Percentiles rank a stretch among this genome's conserved stretches.
These are phyloP conservation scores for Syncephalastrum racemosum DNA, from an alignment of 371 early-diverging fungal genomes.

Conservation along the genomic window DNA sequence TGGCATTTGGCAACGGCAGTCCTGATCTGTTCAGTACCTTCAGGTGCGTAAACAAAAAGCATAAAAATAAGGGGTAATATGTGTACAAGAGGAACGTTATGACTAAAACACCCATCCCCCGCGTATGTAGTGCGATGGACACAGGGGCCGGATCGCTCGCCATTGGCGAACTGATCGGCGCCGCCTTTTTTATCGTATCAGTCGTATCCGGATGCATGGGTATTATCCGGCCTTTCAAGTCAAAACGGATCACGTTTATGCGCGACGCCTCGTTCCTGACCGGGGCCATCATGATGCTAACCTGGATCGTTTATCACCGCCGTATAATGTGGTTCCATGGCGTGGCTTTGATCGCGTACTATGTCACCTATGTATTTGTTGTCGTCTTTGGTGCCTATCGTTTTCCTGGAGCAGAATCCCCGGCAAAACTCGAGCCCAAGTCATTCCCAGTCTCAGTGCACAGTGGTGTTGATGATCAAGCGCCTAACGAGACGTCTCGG, in stretches of 20 bases:
- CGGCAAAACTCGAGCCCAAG: conserved; percentile 28
- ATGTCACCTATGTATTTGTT: conserved; percentile 53
- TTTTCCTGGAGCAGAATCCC: conserved; percentile 29
- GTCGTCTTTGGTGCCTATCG: conserved; percentile 47
- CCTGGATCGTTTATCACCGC: conserved; percentile 62
- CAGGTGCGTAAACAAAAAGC: conserved; percentile 23
- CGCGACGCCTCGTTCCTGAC: conserved; percentile 74
- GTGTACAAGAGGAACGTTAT: neutral
- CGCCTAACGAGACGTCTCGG: conserved; percentile 29
- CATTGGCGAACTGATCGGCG: conserved; percentile 80
- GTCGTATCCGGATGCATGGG: conserved; percentile 79
- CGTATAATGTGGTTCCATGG: conserved; percentile 65
- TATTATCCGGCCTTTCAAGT: conserved; percentile 63
- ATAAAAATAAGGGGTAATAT: neutral
- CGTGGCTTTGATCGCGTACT: conserved; percentile 50
- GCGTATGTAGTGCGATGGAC: conserved; percentile 58
- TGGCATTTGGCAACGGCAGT: conserved; percentile 86
- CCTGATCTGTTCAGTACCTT: conserved; percentile 83
- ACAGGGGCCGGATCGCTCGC: conserved; percentile 76
- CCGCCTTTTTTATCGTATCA: conserved; percentile 73
- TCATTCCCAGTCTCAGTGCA: conserved; percentile 18
- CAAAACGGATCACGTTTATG: conserved; percentile 62
- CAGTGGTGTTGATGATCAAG: conserved; percentile 23
- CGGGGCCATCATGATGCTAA: conserved; percentile 60
- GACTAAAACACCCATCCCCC: neutral